Conservation (phyloP, 805 yeast species). For the Lachancea sp. region DNA sequence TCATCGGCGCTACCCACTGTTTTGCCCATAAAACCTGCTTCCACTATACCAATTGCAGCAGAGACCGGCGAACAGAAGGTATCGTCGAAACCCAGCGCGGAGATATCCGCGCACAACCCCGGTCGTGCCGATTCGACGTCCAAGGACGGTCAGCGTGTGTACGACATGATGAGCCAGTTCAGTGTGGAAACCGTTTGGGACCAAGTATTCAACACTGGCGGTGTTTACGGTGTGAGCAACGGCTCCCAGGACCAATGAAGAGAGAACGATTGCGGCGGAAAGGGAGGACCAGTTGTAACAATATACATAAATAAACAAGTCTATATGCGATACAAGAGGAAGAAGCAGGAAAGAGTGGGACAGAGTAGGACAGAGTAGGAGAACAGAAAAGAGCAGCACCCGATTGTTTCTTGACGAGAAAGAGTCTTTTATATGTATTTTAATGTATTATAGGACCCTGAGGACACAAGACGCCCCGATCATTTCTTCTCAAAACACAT, state of each 20-base stretch:
- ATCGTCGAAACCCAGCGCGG: not conserved
- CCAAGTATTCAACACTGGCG: constrained; percentile 20
- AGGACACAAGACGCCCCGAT: too few species aligned
- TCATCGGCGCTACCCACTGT: not conserved
- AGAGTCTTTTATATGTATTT: too few species aligned
- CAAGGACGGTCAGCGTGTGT: constrained; percentile 49
- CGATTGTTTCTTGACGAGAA: too few species aligned
- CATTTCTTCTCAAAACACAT: too few species aligned
- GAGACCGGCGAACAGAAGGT: not conserved
- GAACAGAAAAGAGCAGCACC: too few species aligned
- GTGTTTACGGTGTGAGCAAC: not conserved
- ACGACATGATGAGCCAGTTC: constrained; percentile 55
- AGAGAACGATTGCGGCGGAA: too few species aligned
- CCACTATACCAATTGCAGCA: not conserved
- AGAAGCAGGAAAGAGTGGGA: not conserved
- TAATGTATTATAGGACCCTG: too few species aligned
- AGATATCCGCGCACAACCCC: not conserved
- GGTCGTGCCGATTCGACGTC: constrained; percentile 6
- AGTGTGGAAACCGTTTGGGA: constrained; percentile 67
- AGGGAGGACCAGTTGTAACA: not conserved
- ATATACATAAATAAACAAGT: not conserved
- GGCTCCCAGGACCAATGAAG: not conserved
- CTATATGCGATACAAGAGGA: not conserved
- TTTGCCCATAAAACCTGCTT: not conserved
- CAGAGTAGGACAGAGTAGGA: not conserved